Evolutionary conservation across 23 red algal genomes (phyloP), one percentile per base, ranked within the genome.

Genomic region (Gracilariopsis chorda): DNA sequence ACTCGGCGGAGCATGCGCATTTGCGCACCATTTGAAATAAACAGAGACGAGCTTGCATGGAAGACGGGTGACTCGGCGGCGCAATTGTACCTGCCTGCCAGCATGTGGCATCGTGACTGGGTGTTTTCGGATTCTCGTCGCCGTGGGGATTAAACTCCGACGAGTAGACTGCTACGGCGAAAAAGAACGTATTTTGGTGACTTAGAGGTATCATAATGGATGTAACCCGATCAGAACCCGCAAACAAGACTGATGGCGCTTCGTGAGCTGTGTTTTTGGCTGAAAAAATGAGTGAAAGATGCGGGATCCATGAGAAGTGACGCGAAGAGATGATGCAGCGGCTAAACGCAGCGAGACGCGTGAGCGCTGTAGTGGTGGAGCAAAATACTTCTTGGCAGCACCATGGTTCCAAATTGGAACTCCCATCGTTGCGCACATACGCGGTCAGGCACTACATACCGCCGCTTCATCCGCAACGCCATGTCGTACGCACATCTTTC

Each of bases 161-260:
- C 36, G 3, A 53, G 53, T 35, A 51, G n/a, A 34, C 46, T 90
- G 36, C 69, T 90, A 37, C 11, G 40, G 10, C 34, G 86, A 1
- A 6, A 56, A 17, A 48, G 53, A 23, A 51, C 42, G 9, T 90
- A 58, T 58, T 90, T 90, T 55, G 36, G 30, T 13, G 86, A 90
- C 32, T 51, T 90, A 24, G 51, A 90, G 52, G 42, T 68, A 24
- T 77, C 67, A 28, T 44, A 51, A 23, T 90, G 86, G 86, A 90
- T 90, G 86, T 7, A 78, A 9, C 56, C 77, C 56, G 86, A 90
- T 34, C 86, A 90, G 49, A 51, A 90, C 52, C 72, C 56, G 56
- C 80, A 57, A 7, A 80, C 76, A 27, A 56, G 46, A 48, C 12
- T 60, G 76, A 43, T 43, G 43, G 73, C 73, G 73, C 46, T 78